These are phyloP conservation scores for Leucocoprinus birnbaumii DNA, from an alignment of 768 basidiomycete genomes.

Conservation along the genomic window DNA sequence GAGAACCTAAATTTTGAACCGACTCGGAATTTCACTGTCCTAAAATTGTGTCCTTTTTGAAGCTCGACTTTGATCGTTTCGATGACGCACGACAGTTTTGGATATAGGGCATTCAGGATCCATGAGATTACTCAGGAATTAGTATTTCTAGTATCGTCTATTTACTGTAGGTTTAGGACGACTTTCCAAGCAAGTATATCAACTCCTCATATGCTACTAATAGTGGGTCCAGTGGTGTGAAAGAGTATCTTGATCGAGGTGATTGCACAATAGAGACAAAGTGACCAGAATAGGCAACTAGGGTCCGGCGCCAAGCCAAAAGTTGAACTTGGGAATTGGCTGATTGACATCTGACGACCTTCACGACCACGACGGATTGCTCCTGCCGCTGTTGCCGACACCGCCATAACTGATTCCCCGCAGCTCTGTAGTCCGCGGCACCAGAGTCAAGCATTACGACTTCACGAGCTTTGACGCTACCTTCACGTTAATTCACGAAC, in stretches of 20 bases:
- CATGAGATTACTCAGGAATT: no score
- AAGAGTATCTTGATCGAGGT: not conserved
- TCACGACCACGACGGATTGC: constrained; percentile 9
- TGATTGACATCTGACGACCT: constrained; percentile 9
- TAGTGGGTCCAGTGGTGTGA: not conserved
- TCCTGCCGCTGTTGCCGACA: not conserved
- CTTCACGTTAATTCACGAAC: constrained; percentile 8
- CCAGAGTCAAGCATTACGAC: not conserved
- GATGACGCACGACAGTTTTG: no score
- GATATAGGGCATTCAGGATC: no score
- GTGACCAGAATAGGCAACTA: not conserved
- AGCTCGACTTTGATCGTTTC: no score
- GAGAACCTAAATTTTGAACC: no score
- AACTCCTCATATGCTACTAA: not conserved
- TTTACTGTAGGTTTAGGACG: no score
- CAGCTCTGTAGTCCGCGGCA: not conserved
- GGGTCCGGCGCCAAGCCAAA: constrained; percentile 3
- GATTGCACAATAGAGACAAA: constrained; percentile 9
- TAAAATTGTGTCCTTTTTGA: no score
- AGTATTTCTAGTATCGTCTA: no score
- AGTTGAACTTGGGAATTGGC: constrained; percentile 2
- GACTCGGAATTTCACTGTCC: no score
- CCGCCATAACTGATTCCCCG: not conserved
- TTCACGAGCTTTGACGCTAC: not conserved
- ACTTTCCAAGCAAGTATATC: no score